Evolutionary conservation across 306 rosid genomes (phyloP).

Genomic region (Medicago ruthenica): DNA sequence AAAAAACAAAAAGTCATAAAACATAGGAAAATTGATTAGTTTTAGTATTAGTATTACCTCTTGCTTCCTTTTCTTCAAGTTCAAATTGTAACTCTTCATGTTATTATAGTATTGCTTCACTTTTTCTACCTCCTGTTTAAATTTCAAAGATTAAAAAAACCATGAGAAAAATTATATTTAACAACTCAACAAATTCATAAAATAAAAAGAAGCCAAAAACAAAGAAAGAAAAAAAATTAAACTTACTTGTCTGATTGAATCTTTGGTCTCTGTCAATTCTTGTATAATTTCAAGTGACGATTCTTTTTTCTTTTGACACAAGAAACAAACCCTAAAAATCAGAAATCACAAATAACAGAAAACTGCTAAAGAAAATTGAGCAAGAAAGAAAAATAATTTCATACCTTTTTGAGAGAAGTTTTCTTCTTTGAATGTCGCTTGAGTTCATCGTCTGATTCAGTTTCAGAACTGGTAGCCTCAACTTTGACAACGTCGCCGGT

Average conservation of each 20-base stretch:
- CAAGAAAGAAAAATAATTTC: background rate
- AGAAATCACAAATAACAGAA: background rate
- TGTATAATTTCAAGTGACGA: slow-evolving; percentile 37
- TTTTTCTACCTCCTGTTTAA: slow-evolving; percentile 51
- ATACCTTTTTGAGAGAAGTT: slow-evolving; percentile 37
- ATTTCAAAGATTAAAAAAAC: background rate
- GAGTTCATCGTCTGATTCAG: slow-evolving; percentile 64
- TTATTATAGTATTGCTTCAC: slow-evolving; percentile 37
- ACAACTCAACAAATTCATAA: background rate
- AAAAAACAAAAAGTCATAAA: background rate
- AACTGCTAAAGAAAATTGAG: background rate
- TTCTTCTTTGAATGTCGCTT: slow-evolving; percentile 8
- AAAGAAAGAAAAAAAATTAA: background rate
- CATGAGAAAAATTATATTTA: background rate
- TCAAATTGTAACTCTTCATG: slow-evolving; percentile 42
- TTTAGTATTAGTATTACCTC: slow-evolving; percentile 44
- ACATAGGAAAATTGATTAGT: background rate
- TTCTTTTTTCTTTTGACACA: slow-evolving; percentile 48
- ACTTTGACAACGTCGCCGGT: background rate
- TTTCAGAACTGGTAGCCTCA: slow-evolving; percentile 47
- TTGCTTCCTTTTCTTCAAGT: slow-evolving; percentile 47
- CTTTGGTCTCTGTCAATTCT: slow-evolving; percentile 40
- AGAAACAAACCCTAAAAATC: slow-evolving; percentile 32
- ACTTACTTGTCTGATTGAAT: slow-evolving; percentile 49
- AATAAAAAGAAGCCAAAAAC: background rate